Percentiles rank a stretch among this genome's conserved stretches.
These are phyloP conservation scores for Xylaria telfairii DNA, from an alignment of 495 filamentous ascomycete genomes.

Conservation along the genomic window DNA sequence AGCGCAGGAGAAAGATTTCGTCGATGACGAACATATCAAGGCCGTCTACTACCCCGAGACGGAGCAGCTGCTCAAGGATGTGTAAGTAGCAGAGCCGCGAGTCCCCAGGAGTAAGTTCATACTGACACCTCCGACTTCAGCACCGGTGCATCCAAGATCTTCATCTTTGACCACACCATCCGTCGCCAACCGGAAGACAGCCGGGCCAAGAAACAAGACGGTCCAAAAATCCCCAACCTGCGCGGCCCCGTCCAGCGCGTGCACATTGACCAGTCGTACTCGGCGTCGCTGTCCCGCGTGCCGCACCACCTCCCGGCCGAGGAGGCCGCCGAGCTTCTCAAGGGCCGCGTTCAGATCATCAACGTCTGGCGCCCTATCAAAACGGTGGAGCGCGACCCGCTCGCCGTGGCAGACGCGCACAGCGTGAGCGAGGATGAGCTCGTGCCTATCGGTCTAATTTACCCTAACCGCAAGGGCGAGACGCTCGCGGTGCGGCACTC, in stretches of 20 bases:
- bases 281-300: constrained; percentile 62
- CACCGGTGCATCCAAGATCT: constrained; percentile 67
- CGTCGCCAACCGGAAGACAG: constrained; percentile 55
- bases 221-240: neutral
- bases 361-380: constrained; percentile 81
- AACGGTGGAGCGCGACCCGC: constrained; percentile 65
- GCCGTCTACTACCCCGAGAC: constrained; percentile 69
- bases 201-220: neutral
- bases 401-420: constrained; percentile 65
- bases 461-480: constrained; percentile 75
- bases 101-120: neutral
- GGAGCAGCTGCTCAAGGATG: constrained; percentile 68
- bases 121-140: constrained; percentile 47
- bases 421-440: constrained; percentile 71
- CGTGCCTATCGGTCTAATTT: constrained; percentile 71
- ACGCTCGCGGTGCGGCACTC: constrained; percentile 70
- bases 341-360: constrained; percentile 75
- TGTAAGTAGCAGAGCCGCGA: constrained; percentile 51
- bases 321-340: constrained; percentile 65
- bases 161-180: constrained; percentile 81
- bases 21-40: constrained; percentile 73
- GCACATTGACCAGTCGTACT: constrained; percentile 76
- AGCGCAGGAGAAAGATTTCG: constrained; percentile 65
- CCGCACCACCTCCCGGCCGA: constrained; percentile 63
- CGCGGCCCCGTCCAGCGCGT: constrained; percentile 71